Base-by-base conservation (phyloP, 1,139 yeast species). In the Diutina scorzettiae region DNA sequence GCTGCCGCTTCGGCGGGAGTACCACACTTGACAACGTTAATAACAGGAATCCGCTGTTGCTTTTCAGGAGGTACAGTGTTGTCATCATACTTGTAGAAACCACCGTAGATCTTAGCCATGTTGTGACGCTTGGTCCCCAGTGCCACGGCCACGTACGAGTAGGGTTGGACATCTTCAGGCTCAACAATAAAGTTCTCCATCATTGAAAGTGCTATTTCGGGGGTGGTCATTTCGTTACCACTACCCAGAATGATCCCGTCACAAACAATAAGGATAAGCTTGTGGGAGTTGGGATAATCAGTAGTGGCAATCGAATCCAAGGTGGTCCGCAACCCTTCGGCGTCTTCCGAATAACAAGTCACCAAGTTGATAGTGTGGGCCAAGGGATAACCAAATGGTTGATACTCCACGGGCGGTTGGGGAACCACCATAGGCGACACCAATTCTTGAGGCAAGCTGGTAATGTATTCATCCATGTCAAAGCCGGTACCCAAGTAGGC, bases 231-330 rank as follows among this genome's bases (percentile, higher is more conserved):
- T 45, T 79, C 87, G 59, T 87, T 87, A 41, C 96, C 97, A 17
- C 95, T 78, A 52, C 98, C 98, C 57, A 89, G 87, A 52, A 91
- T 81, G 29, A 89, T 54, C 54, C 98, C 98, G 64, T 91, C 98
- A 67, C 97, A 89, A 30, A 91, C 71, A 39, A 89, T 78, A 44
- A 87, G 64, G 42, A 91, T 67, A 49, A 91, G 63, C 59, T 89
- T 91, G 60, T 91, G 97, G 5, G 96, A 84, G 60, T 86, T 87
- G 46, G 97, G 96, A 58, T 82, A 91, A 50, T 85, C 95, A 2
- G 96, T 86, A 1, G 95, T 85, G 16, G 95, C 86, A 46, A 91
- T 58, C 1, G 97, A 89, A 59, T 91, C 96, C 51, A 89, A 63
- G 0, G 97, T 86, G 1, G 89, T 78, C 53, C 97, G 73, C 48